These are phyloP conservation scores for Pythium volutum DNA, from an alignment of 352 stramenopile species.

Conservation along the genomic window DNA sequence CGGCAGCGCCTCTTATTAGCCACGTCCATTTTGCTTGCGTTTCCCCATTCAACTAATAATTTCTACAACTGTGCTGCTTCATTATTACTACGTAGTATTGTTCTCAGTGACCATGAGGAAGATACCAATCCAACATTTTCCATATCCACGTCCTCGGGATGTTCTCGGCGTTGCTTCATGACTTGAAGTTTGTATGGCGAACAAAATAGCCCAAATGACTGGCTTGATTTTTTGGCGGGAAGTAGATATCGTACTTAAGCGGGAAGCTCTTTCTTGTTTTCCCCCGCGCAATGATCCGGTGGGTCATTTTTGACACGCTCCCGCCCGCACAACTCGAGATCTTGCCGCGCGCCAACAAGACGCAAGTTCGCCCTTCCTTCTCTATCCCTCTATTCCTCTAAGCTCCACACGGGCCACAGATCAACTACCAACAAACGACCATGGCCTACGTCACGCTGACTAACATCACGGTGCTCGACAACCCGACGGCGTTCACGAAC, in stretches of 20 bases:
- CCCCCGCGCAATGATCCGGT: slow-evolving; percentile 13
- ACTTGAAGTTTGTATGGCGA: slow-evolving; percentile 27
- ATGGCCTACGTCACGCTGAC: slow-evolving; percentile 90
- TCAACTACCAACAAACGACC: neutral
- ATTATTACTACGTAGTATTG: too few species aligned
- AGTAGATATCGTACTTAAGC: slow-evolving; percentile 27
- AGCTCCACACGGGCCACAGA: too few species aligned
- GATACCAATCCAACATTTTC: neutral
- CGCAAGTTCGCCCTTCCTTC: neutral
- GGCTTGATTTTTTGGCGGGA: slow-evolving; percentile 29
- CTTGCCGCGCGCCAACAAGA: neutral
- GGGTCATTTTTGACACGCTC: slow-evolving; percentile 22
- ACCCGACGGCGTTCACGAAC: slow-evolving; percentile 97
- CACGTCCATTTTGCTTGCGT: neutral
- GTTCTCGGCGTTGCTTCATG: neutral
- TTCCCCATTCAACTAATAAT: neutral
- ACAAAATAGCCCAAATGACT: slow-evolving; percentile 3
- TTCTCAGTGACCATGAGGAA: too few species aligned
- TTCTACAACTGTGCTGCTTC: too few species aligned
- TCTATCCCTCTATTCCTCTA: neutral
- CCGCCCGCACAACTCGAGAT: slow-evolving; percentile 4
- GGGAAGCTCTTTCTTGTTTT: slow-evolving; percentile 8
- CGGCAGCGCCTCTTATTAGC: slow-evolving; percentile 19
- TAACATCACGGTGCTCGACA: slow-evolving; percentile 97
- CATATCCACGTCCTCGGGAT: neutral